A percentile compares a stretch with the other conserved stretches of the same genome.
Evolutionary conservation across 2,329 filamentous ascomycete species (phyloP).

Genomic region (Pseudogymnoascus sp.): DNA sequence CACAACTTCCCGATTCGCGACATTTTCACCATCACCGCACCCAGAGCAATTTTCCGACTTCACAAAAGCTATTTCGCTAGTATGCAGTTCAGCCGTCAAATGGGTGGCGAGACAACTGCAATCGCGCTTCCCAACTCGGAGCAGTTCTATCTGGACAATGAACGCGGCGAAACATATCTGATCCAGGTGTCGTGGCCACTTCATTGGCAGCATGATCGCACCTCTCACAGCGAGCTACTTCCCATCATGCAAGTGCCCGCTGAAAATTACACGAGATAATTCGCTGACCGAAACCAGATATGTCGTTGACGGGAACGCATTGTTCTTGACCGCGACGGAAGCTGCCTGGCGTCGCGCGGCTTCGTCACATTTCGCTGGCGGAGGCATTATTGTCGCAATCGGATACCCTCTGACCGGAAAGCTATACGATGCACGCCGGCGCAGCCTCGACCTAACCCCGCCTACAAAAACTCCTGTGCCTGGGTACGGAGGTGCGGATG

Average conservation of each 20-base stretch:
- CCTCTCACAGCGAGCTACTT: conserved; percentile 26
- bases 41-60: not conserved
- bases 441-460: not conserved
- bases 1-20: not conserved
- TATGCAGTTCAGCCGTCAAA: not conserved
- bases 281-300: conserved; percentile 35
- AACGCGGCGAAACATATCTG: conserved; percentile 32
- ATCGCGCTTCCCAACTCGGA: conserved; percentile 1
- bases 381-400: conserved; percentile 41
- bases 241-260: conserved; percentile 36
- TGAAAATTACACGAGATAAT: conserved; percentile 26
- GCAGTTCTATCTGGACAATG: conserved; percentile 17
- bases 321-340: conserved; percentile 37
- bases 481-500: not conserved
- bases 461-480: not conserved
- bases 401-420: conserved; percentile 44
- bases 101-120: not conserved
- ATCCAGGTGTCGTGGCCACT: conserved; percentile 34
- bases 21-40: not conserved
- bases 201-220: conserved; percentile 21
- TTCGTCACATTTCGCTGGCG: conserved; percentile 32
- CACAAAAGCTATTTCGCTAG: not conserved
- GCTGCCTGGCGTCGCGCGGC: conserved; percentile 38
- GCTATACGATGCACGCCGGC: conserved; percentile 27
- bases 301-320: conserved; percentile 37